phyloP scores from a whole-genome alignment of 140 eudicot genomes.

The Stevia rebaudiana region DNA sequence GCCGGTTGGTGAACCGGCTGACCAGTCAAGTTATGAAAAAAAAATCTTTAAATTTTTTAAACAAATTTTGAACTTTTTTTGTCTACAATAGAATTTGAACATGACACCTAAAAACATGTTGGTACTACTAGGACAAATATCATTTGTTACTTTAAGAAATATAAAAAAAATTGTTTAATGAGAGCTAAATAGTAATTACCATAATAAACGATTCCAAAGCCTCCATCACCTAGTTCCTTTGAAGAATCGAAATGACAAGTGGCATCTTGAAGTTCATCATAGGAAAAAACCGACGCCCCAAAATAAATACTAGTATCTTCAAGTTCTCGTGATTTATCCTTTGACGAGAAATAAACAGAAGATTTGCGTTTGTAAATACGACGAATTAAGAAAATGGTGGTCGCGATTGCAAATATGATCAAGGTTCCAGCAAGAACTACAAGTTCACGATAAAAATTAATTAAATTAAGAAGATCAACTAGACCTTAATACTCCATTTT shows the following conservation, averaged over 20 bases:
- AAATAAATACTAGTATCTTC: slow-evolving; percentile 46
- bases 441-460: background rate
- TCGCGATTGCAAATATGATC: slow-evolving; percentile 8
- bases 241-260: slow-evolving; percentile 55
- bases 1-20: too few species aligned
- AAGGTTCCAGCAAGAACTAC: slow-evolving; percentile 27
- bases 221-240: slow-evolving; percentile 74
- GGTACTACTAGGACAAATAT: too few species aligned
- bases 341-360: slow-evolving; percentile 28
- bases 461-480: background rate
- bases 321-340: slow-evolving; percentile 36
- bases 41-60: too few species aligned
- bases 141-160: too few species aligned
- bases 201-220: slow-evolving; percentile 67
- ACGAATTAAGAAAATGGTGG: slow-evolving; percentile 10
- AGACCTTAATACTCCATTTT: too few species aligned
- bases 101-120: too few species aligned
- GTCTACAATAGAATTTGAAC: too few species aligned
- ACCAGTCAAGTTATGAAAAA: too few species aligned
- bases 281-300: slow-evolving; percentile 66
- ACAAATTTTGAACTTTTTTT: too few species aligned
- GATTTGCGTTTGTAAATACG: slow-evolving; percentile 20
- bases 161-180: too few species aligned
- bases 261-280: slow-evolving; percentile 58
- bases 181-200: slow-evolving; percentile 31